Evolutionary conservation across 371 early-diverging fungal species (phyloP).

Genomic region (Smittium culicis): DNA sequence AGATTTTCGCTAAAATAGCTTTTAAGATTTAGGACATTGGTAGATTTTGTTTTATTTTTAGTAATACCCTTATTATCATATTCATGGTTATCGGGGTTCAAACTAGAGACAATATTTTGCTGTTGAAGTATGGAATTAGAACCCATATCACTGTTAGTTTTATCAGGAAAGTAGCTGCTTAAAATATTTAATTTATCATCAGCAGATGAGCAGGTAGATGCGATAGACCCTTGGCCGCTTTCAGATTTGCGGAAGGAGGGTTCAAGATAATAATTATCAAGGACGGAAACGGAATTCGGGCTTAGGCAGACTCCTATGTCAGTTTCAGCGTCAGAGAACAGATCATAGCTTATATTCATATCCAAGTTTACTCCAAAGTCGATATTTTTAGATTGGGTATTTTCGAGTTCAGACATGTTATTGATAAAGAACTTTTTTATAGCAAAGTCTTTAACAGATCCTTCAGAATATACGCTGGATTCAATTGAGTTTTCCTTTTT

Average conservation of each 20-base stretch:
- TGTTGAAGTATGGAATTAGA: not conserved
- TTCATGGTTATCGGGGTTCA: no score
- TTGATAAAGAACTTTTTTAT: no score
- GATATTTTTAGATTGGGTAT: no score
- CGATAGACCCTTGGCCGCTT: not conserved
- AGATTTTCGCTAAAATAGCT: not conserved
- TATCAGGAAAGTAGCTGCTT: not conserved
- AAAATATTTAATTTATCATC: not conserved
- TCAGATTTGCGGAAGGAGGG: not conserved
- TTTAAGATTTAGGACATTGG: not conserved
- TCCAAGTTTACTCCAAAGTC: not conserved
- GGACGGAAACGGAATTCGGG: not conserved
- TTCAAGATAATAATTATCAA: not conserved
- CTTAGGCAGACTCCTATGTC: not conserved
- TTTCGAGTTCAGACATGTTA: no score
- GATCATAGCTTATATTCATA: not conserved
- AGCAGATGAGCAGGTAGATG: not conserved
- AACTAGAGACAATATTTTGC: not conserved
- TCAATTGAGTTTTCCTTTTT: no score
- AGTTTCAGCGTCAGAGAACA: not conserved
- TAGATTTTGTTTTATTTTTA: no score
- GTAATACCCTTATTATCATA: no score
- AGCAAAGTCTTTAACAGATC: no score
- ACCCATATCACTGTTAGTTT: not conserved
- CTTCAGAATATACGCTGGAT: no score